Percentiles rank a stretch among this genome's conserved stretches.
Conservation (phyloP, 169 alveolate genomes). For the Amoebophrya sp. region DNA sequence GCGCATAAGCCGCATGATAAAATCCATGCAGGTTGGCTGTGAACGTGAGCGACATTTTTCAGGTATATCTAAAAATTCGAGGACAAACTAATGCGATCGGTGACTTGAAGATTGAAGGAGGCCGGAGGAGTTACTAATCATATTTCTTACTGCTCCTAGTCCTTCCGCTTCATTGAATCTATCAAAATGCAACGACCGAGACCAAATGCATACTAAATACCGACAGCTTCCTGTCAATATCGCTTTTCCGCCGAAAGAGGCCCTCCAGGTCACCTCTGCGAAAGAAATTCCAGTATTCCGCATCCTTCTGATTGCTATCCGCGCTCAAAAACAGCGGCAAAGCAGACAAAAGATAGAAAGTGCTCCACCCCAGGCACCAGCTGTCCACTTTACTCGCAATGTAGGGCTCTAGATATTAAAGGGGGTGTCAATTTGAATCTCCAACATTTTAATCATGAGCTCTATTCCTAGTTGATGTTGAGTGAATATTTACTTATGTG, state of each 20-base stretch:
- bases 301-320: not conserved
- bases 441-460: no score
- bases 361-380: constrained; percentile 56
- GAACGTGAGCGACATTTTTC: no score
- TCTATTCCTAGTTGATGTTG: no score
- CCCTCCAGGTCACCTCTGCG: constrained; percentile 13
- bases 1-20: constrained; percentile 16
- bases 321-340: constrained; percentile 22
- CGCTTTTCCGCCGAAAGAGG: constrained; percentile 26
- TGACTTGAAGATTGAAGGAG: no score
- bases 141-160: not conserved
- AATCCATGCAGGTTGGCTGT: not conserved
- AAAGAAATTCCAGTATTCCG: not conserved
- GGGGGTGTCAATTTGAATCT: no score
- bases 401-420: no score
- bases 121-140: no score
- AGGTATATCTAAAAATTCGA: no score
- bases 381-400: constrained; percentile 51
- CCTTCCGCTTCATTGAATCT: not conserved
- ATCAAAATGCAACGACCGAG: not conserved
- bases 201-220: no score
- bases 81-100: no score
- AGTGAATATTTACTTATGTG: no score
- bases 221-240: not conserved
- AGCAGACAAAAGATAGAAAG: not conserved